A percentile compares a stretch with the other conserved stretches of the same genome.
Evolutionary conservation across 495 filamentous ascomycete genomes (phyloP).

Genomic region (Amorphotheca resinae): DNA sequence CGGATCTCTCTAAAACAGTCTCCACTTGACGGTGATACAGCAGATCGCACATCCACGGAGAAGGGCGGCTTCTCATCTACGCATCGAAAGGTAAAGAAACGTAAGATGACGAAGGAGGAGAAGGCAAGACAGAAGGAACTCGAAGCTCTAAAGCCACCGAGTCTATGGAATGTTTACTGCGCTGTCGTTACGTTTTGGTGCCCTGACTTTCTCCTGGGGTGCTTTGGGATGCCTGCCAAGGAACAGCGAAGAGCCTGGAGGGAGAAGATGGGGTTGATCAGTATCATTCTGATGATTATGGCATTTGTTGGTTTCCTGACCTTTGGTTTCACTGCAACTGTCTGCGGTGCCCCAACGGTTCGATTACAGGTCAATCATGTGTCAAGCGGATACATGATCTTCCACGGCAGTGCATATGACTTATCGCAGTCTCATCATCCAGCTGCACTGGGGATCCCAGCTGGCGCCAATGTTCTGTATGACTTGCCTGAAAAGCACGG

Average conservation of each 20-base stretch:
- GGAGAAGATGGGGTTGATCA: constrained; percentile 96
- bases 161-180: constrained; percentile 92
- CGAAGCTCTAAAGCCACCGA: constrained; percentile 62
- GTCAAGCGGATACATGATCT: constrained; percentile 77
- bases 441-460: constrained; percentile 62
- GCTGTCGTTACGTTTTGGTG: constrained; percentile 89
- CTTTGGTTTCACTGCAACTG: constrained; percentile 85
- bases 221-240: constrained; percentile 78
- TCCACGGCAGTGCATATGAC: constrained; percentile 84
- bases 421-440: constrained; percentile 62
- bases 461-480: constrained; percentile 66
- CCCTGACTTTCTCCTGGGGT: constrained; percentile 70
- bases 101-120: constrained; percentile 46
- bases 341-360: constrained; percentile 57
- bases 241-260: constrained; percentile 91
- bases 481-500: constrained; percentile 70
- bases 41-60: constrained; percentile 15
- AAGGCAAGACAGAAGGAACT: constrained; percentile 44
- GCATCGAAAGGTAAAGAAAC: constrained; percentile 23
- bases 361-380: constrained; percentile 76
- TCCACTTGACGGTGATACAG: constrained; percentile 6
- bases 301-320: constrained; percentile 90
- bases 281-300: constrained; percentile 80
- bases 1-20: constrained; percentile 31
- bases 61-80: constrained; percentile 5